Base-by-base conservation (phyloP, 768 basidiomycete species). In the Amanita muscaria region DNA sequence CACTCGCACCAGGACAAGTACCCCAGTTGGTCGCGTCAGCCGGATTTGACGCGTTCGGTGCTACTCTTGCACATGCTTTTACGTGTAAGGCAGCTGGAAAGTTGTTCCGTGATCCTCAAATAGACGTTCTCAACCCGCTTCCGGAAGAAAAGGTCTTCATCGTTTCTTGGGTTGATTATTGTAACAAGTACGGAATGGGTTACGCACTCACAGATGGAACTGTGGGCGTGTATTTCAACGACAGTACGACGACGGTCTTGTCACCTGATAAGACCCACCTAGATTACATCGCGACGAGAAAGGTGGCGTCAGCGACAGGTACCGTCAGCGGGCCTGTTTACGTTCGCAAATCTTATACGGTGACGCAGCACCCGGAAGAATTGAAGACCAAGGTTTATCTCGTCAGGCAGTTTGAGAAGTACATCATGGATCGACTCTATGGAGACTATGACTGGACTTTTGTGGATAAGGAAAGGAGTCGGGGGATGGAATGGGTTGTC, bases 121-220 rank as follows among this genome's bases (percentile, higher is more conserved):
- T 71, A 34, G 79, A 79, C 22, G 62, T 56, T 1, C 54, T 62
- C 32, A 54, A 61, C 11, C 66, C 64, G 27, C 53, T 88, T 2
- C 72, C 71, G 0, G 72, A 79, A 14, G 86, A 89, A 47, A 74
- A 74, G 42, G 84, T 94, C 35, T 98, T 97, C 64, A 91, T 99
- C 51, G 88, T 87, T 2, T 88, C 88, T n/a, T 98, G 96, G 96
- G 86, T 98, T 32, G 96, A 98, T 62, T 98, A 98, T 59, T 94
- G 90, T 60, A 89, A 92, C 64, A 97, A 97, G 70, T 99, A 97
- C 63, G 96, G 94, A n/a, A 98, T 97, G 88, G 96, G 94, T 1
- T 98, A 96, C 61, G 90, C 91, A 3, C 69, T 98, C 57, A 94
- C 91, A 15, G 92, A 99, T 56, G 92, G 94, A 3, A 86, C 87